A percentile compares a stretch with the other conserved stretches of the same genome.
phyloP scores from a whole-genome alignment of 768 basidiomycete species.

The Leccinum ochraceum region DNA sequence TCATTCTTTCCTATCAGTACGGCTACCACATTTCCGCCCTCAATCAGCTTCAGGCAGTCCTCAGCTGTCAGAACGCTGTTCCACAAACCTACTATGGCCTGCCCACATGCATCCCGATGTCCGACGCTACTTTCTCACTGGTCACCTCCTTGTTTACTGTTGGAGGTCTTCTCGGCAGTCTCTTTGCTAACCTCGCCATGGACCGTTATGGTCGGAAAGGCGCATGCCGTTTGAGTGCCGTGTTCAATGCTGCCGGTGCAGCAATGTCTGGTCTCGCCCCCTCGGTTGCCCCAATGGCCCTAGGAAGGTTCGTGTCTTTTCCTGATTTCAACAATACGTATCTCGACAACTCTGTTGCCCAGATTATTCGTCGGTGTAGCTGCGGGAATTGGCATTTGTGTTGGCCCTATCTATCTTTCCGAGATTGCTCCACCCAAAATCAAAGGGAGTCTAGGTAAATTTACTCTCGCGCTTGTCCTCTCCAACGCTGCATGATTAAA shows the following conservation, averaged over 20 bases:
- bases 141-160: constrained; percentile 86
- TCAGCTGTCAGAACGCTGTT: constrained; percentile 60
- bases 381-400: constrained; percentile 71
- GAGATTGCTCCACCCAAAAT: constrained; percentile 81
- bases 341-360: constrained; percentile 2
- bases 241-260: constrained; percentile 58
- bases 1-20: constrained; percentile 46
- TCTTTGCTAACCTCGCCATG: constrained; percentile 66
- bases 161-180: constrained; percentile 82
- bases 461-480: neutral
- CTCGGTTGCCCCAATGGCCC: constrained; percentile 52
- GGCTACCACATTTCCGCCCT: constrained; percentile 93
- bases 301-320: constrained; percentile 60
- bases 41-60: constrained; percentile 80
- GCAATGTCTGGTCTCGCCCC: constrained; percentile 64
- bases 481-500: neutral
- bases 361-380: constrained; percentile 71
- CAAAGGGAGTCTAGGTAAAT: constrained; percentile 69
- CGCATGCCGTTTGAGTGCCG: constrained; percentile 59
- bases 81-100: constrained; percentile 39
- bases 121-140: constrained; percentile 71
- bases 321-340: constrained; percentile 1
- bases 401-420: constrained; percentile 83
- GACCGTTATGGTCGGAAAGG: constrained; percentile 71
- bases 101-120: constrained; percentile 80